Base-by-base conservation (phyloP, 371 early-diverging fungal genomes). In the Mucor irregularis region DNA sequence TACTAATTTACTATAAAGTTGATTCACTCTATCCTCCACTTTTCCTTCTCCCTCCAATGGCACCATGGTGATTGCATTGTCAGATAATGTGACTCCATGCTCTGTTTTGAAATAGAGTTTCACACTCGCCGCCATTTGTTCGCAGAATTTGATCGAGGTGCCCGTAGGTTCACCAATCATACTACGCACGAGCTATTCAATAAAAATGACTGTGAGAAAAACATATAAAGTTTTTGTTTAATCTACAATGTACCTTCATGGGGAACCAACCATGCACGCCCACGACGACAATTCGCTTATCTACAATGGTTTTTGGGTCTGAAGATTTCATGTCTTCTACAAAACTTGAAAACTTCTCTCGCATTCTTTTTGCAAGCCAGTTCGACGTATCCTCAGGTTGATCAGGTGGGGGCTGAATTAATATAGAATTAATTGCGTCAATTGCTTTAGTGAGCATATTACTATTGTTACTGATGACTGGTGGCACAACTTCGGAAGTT, bases 201-300 rank as follows among this genome's bases (percentile, higher is more conserved):
- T n/a, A n/a, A n/a, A n/a, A n/a, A n/a, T n/a, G 16, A 5, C 11
- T 14, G 29, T 21, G 11, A 22, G 17, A 17, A 17, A 25, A 39
- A n/a, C 30, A 30, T 22, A 17, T n/a, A n/a, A n/a, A n/a, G n/a
- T n/a, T n/a, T n/a, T n/a, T n/a, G n/a, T n/a, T n/a, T n/a, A n/a
- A n/a, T n/a, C n/a, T n/a, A n/a, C n/a, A n/a, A 37, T 13, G 42
- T 74, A 79, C 62, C 76, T 76, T 80, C 69, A 71, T 74, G 6
- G 96, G 96, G 68, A 91, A 94, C 96, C 96, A 95, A 4, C 96
- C 96, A 60, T 96, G 96, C 0, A 95, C 82, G 11, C 93, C 93
- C 29, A 92, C 65, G 10, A 92, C 75, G 1, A 77, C 90, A 13
- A 91, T 71, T 17, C 66, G 60, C 39, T 76, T 76, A 25, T 62